These are phyloP conservation scores for Bauhinia variegata DNA, from an alignment of 306 rosid genomes.

Conservation along the genomic window DNA sequence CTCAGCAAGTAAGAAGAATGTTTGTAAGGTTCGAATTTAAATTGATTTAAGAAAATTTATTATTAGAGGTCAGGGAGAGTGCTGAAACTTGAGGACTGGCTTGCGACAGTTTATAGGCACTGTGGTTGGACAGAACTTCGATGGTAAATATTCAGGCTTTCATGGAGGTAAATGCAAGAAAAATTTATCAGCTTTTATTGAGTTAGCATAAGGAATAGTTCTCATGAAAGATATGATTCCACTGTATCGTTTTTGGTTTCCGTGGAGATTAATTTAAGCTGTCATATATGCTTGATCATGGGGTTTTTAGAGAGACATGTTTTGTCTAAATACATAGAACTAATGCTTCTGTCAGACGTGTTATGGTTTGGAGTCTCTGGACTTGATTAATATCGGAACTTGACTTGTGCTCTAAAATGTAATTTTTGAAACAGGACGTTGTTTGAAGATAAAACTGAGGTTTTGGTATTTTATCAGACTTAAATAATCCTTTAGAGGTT, in stretches of 20 bases:
- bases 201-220: background rate
- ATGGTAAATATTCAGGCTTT: background rate
- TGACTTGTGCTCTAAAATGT: too few species aligned
- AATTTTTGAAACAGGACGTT: background rate
- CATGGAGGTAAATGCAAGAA: background rate
- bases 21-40: background rate
- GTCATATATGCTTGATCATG: constrained; percentile 12
- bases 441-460: background rate
- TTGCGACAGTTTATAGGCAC: constrained; percentile 1
- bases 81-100: constrained; percentile 10
- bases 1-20: constrained; percentile 3
- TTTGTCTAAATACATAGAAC: constrained; percentile 4
- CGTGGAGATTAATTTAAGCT: background rate
- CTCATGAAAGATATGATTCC: constrained; percentile 14
- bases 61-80: background rate
- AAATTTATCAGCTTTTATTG: background rate
- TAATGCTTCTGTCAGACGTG: background rate
- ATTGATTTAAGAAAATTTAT: background rate
- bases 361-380: background rate
- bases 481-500: background rate
- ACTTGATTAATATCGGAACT: background rate
- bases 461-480: constrained; percentile 3
- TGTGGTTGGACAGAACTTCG: background rate
- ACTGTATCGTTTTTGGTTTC: constrained; percentile 10
- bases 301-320: constrained; percentile 7